phyloP scores from a whole-genome alignment of 768 basidiomycete species.

The Pleurotus eryngii region DNA sequence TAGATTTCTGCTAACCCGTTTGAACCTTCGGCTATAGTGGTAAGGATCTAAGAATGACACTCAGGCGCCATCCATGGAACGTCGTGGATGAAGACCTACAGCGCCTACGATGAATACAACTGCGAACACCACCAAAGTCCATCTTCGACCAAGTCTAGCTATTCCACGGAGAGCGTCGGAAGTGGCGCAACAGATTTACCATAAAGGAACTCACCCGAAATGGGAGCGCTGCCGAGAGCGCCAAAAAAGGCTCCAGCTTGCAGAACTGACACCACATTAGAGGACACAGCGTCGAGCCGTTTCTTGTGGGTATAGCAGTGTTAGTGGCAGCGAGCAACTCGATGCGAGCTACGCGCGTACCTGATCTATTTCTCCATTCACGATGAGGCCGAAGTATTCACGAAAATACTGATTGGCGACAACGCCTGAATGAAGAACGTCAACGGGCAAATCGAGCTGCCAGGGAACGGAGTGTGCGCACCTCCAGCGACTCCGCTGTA shows the following conservation, averaged over 20 bases:
- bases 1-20: slow-evolving; percentile 71
- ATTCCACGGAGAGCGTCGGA: background rate
- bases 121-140: slow-evolving; percentile 58
- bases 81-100: slow-evolving; percentile 32
- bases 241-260: slow-evolving; percentile 91
- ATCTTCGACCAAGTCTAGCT: slow-evolving; percentile 66
- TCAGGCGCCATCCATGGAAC: background rate
- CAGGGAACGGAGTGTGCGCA: slow-evolving; percentile 20
- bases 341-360: background rate
- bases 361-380: slow-evolving; percentile 30
- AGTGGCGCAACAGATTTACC: background rate
- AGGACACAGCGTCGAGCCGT: slow-evolving; percentile 53
- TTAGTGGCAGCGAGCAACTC: background rate
- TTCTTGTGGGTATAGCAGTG: background rate
- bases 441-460: background rate
- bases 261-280: slow-evolving; percentile 83
- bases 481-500: slow-evolving; percentile 33
- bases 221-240: slow-evolving; percentile 67
- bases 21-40: slow-evolving; percentile 55
- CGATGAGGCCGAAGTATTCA: slow-evolving; percentile 54
- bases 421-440: slow-evolving; percentile 33
- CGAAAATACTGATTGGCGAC: slow-evolving; percentile 62
- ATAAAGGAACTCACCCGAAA: slow-evolving; percentile 48
- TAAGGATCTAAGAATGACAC: slow-evolving; percentile 48
- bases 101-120: slow-evolving; percentile 70